Evolutionary conservation across 306 rosid genomes (phyloP).

Genomic region (Vigna angularis): DNA sequence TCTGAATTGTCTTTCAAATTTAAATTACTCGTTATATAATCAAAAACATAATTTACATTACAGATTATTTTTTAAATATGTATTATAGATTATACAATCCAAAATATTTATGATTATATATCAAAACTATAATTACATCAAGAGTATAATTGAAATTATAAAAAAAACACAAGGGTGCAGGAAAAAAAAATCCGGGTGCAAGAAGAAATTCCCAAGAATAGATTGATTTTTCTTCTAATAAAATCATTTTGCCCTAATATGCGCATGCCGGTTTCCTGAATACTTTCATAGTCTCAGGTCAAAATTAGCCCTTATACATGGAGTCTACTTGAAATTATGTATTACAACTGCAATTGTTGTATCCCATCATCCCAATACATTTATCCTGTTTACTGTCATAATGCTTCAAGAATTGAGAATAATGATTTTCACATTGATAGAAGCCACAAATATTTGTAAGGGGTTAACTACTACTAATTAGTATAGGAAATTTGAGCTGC

Average conservation of each 20-base stretch:
- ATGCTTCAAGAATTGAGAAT: constrained; percentile 14
- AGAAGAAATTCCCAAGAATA: too few species aligned
- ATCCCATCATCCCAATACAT: background rate
- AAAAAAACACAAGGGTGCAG: too few species aligned
- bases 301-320: background rate
- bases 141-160: too few species aligned
- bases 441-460: background rate
- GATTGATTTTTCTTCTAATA: too few species aligned
- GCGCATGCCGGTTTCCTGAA: background rate
- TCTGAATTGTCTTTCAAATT: too few species aligned
- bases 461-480: constrained; percentile 1
- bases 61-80: too few species aligned
- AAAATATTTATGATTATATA: too few species aligned
- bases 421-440: background rate
- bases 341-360: constrained; percentile 16
- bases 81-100: too few species aligned
- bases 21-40: too few species aligned
- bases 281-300: background rate
- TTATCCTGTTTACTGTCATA: background rate
- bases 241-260: background rate
- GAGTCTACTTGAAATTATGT: background rate
- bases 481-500: background rate
- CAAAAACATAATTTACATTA: too few species aligned
- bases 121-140: too few species aligned
- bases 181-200: too few species aligned